A percentile compares a stretch with the other conserved stretches of the same genome.
These are phyloP conservation scores for Eucalyptus regnans DNA, from an alignment of 345 rosid species.

Conservation along the genomic window DNA sequence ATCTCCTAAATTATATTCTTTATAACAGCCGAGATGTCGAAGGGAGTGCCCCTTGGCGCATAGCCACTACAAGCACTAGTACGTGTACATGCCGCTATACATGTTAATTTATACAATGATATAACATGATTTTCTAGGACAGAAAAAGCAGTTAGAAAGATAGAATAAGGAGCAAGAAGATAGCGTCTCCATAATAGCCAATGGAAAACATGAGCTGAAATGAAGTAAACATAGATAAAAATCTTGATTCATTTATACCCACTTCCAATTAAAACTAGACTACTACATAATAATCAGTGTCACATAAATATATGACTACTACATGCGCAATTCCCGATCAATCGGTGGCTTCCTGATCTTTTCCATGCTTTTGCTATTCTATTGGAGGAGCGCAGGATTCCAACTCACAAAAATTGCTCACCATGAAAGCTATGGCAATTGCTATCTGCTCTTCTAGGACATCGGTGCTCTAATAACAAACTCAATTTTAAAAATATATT, in stretches of 20 bases:
- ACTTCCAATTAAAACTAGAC: not conserved
- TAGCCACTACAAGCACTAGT: not conserved
- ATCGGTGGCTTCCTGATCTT: not conserved
- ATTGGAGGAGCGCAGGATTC: not conserved
- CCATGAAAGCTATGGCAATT: not conserved
- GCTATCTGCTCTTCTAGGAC: not conserved
- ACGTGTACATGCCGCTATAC: not conserved
- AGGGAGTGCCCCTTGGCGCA: not conserved
- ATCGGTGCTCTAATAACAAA: not conserved
- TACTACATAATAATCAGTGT: not conserved
- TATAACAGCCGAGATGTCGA: not conserved
- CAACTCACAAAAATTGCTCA: not conserved
- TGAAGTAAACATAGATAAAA: too few relatives aligned
- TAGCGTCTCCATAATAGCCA: not conserved
- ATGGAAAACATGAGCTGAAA: not conserved
- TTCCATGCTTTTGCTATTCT: not conserved
- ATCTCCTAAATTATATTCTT: not conserved
- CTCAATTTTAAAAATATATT: accelerated
- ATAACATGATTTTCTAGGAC: not conserved
- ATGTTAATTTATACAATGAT: not conserved
- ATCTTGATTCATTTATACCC: not conserved
- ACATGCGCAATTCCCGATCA: too few relatives aligned
- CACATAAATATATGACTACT: too few relatives aligned
- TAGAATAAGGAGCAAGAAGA: not conserved
- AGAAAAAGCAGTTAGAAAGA: not conserved